Evolutionary conservation across 306 rosid species (phyloP).

Genomic region (Cucurbita argyrosperma): DNA sequence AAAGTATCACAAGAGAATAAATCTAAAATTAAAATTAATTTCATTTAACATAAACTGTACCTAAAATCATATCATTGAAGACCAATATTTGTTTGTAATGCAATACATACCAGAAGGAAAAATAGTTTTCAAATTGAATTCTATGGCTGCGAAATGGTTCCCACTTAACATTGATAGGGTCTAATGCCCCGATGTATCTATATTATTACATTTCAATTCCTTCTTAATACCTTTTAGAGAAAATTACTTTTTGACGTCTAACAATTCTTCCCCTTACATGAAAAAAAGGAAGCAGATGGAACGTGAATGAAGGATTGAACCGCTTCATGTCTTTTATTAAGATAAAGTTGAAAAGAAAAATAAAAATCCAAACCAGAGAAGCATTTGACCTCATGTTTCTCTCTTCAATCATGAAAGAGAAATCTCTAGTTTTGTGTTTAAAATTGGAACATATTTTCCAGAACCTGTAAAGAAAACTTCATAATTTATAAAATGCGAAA

Average conservation of each 20-base stretch:
- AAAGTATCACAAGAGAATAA: too few relatives aligned
- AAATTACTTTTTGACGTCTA: too few relatives aligned
- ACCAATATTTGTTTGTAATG: not conserved
- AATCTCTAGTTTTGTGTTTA: not conserved
- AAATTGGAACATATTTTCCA: not conserved
- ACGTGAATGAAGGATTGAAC: not conserved
- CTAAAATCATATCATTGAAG: not conserved
- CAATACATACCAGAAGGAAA: not conserved
- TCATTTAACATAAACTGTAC: too few relatives aligned
- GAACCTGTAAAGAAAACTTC: not conserved
- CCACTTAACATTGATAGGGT: too few relatives aligned
- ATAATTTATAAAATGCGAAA: not conserved
- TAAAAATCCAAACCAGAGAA: not conserved
- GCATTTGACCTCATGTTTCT: not conserved
- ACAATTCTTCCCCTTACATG: not conserved
- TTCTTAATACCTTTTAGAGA: too few relatives aligned
- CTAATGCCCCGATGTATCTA: too few relatives aligned
- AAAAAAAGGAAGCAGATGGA: too few relatives aligned
- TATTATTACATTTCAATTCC: too few relatives aligned
- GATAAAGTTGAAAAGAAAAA: not conserved
- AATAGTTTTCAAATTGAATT: not conserved
- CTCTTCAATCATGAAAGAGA: not conserved
- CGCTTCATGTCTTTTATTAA: not conserved
- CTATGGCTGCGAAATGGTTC: too few relatives aligned
- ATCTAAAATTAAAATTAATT: too few relatives aligned